phyloP scores from a whole-genome alignment of 306 rosid genomes.

The Carpinus fangiana region DNA sequence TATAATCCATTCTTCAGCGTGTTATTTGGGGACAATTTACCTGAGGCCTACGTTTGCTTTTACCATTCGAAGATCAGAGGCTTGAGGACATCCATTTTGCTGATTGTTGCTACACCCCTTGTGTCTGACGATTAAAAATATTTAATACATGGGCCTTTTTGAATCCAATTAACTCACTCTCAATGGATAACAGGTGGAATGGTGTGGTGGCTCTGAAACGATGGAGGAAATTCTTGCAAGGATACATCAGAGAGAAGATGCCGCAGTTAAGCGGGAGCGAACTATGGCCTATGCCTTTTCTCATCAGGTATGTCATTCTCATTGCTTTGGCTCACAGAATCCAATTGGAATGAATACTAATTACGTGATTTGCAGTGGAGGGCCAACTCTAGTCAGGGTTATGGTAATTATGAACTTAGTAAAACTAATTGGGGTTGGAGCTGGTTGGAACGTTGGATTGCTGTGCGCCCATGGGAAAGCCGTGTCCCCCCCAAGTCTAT shows the following conservation, averaged over 20 bases:
- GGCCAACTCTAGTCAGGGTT: conserved; percentile 79
- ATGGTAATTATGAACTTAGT: conserved; percentile 65
- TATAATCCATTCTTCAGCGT: not conserved
- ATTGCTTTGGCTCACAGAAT: conserved; percentile 15
- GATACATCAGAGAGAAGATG: conserved; percentile 93
- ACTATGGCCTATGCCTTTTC: conserved; percentile 98
- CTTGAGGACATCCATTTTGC: not conserved
- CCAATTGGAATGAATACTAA: conserved; percentile 27
- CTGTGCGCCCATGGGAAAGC: conserved; percentile 99
- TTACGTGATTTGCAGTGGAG: conserved; percentile 76
- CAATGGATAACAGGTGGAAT: conserved; percentile 62
- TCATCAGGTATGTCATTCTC: conserved; percentile 70
- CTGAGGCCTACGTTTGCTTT: not conserved
- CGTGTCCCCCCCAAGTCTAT: conserved; percentile 42
- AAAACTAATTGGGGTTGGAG: conserved; percentile 99
- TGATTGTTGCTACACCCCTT: not conserved
- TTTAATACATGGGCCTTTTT: conserved; percentile 1
- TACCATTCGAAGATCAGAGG: not conserved
- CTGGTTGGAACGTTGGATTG: conserved; percentile 99
- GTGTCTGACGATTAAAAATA: conserved; percentile 1
- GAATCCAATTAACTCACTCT: conserved; percentile 17
- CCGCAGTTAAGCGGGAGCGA: conserved; percentile 89
- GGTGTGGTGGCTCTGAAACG: conserved; percentile 83
- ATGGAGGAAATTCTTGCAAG: conserved; percentile 76
- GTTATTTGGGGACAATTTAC: not conserved